A percentile compares a stretch with the other conserved stretches of the same genome.
These are phyloP conservation scores for Cryphonectria naterciae DNA, from an alignment of 2,329 filamentous ascomycete species.

Conservation along the genomic window DNA sequence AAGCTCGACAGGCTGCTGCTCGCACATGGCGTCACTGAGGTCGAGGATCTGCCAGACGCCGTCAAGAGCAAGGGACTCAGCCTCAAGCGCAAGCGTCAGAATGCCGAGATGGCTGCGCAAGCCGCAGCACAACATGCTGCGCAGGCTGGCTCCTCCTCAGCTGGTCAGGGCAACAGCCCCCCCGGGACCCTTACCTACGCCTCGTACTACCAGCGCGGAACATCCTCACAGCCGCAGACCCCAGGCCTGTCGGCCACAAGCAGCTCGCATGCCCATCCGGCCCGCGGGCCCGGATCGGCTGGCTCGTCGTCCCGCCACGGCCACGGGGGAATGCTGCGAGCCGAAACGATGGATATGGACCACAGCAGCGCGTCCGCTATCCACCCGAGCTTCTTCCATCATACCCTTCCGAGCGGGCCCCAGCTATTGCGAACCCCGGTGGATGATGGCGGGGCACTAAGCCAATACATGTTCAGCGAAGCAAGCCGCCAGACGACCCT, in stretches of 20 bases:
- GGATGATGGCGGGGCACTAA: conserved; percentile 46
- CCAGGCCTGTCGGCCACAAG: conserved; percentile 39
- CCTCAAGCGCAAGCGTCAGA: conserved; percentile 71
- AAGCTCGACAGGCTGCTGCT: conserved; percentile 95
- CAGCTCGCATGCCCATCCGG: conserved; percentile 40
- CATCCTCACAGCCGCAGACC: conserved; percentile 43
- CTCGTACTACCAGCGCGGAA: conserved; percentile 41
- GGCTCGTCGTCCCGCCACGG: conserved; percentile 41
- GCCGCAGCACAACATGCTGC: conserved; percentile 29
- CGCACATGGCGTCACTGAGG: conserved; percentile 85
- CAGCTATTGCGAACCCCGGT: conserved; percentile 49
- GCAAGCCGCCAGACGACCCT: conserved; percentile 55
- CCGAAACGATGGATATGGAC: conserved; percentile 47
- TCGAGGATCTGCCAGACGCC: conserved; percentile 85
- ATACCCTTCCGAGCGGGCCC: conserved; percentile 44
- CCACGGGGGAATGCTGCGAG: conserved; percentile 36
- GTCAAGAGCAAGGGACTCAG: conserved; percentile 78
- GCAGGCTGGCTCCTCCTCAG: conserved; percentile 17
- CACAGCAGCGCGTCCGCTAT: conserved; percentile 36
- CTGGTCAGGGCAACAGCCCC: conserved; percentile 41
- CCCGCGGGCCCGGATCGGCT: conserved; percentile 40
- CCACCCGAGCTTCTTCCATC: conserved; percentile 49
- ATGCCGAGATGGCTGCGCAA: conserved; percentile 54
- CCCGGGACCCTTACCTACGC: conserved; percentile 38
- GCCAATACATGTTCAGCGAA: conserved; percentile 46